Base-by-base conservation (phyloP, 164 flowering plant species). In the Taxillus chinensis region DNA sequence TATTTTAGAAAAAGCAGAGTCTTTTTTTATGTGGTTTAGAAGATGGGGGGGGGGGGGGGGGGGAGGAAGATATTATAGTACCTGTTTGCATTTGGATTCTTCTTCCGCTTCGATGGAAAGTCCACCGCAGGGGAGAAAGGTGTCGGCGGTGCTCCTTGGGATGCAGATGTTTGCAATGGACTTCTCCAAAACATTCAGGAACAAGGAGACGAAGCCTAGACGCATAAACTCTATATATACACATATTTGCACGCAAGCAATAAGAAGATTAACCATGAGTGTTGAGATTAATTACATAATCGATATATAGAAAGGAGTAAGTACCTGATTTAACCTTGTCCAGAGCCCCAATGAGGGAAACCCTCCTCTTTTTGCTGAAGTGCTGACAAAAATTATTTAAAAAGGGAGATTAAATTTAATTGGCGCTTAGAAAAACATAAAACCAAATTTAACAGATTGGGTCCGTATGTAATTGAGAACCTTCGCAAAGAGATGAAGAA, bases 151-250 rank as follows among this genome's bases (percentile, higher is more conserved):
- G 7, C 69, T 64, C 65, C 57, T 67, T 27, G 85, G 78, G 16
- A 86, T 78, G 50, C 92, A 86, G 5, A 84, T 84, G 7, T 70
- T 77, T 4, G 89, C 72, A 56, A 86, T 80, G 9, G 63, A 73
- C 60, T 66, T 76, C 55, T 82, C 69, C 12, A 52, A 8, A 14
- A 78, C 76, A 6, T 79, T 77, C 42, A 86, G 76, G 42, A 78
- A 49, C 74, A 86, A 68, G 11, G 92, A 82, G 14, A 82, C 69
- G 68, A 86, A 84, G 5, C 89, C 92, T 69, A 84, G 49, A 39
- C 84, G 73, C 86, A 86, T 75, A 77, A 86, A 63, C 46, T 86
- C 92, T 86, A 55, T 71, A 73, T 8, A 58, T 37, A 48, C 51
- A 48, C 27, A 27, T 27, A 27, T 27, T 27, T 27, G 27, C 27